Base-by-base conservation (phyloP, 257 asterid genomes). In the Solanum paucissectum region DNA sequence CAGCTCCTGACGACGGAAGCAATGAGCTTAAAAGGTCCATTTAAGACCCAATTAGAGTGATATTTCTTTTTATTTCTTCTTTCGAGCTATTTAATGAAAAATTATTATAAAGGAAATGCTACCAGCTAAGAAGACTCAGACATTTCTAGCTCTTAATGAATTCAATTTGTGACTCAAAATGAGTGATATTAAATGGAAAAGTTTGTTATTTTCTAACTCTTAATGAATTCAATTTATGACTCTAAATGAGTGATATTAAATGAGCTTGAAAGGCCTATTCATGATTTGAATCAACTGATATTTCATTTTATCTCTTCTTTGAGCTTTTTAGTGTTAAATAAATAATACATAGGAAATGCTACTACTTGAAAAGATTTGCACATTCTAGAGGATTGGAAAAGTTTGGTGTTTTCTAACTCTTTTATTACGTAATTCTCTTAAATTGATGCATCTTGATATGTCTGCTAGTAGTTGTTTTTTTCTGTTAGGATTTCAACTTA, bases 1-100 rank as follows among this genome's bases (percentile, higher is more conserved):
- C 93, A 27, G 89, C 86, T 88, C 87, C 71, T 82, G 91, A 75
- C 40, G 89, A 83, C 46, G 87, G 86, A 87, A 88, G 86, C 89
- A 64, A 58, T 33, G 94, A 86, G 79, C 62, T 71, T 42, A 36
- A 81, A 85, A 89, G 93, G 93, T 89, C 44, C 66, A 10, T 40
- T 27, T 27, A 14, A 8, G 32, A 29, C 7, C 46, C 27, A 21
- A 79, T 25, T 44, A 1, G 38, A 81, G 9, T 81, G 16, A 29
- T 81, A 44, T 44, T 16, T 42, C 12, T 77, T 77, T 77, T 25
- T 77, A 42, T 44, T 14, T 44, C 5, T 29, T 46, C 40, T 46
- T 37, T 46, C 18, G 14, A 44, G 27, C 66, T 79, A 16, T 16
- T 40, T 46, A 81, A 8, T 27, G 85, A 16, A 46, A 81, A 81